A percentile compares a stretch with the other conserved stretches of the same genome.
phyloP scores from a whole-genome alignment of 2,329 filamentous ascomycete species.

The Apiospora koreana region DNA sequence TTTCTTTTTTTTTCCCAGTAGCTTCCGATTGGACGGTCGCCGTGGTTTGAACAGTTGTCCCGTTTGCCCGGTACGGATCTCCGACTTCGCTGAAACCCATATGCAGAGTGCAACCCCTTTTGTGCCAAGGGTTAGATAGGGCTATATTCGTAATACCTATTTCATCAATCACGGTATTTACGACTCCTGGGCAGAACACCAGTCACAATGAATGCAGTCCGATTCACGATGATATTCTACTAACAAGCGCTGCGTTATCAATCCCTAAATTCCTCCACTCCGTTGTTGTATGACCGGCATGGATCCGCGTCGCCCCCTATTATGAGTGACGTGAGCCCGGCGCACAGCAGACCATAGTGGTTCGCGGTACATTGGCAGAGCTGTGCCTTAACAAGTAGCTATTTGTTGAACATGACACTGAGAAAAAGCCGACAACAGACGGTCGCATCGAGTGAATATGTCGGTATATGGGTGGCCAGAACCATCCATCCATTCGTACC shows the following conservation, averaged over 20 bases:
- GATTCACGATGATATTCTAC: neutral
- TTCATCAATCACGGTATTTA: neutral
- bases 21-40: neutral
- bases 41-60: neutral
- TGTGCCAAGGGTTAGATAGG: neutral
- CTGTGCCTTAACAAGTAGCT: too few species aligned
- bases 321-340: neutral
- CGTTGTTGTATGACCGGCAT: neutral
- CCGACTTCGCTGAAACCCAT: neutral
- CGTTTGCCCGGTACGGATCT: neutral
- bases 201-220: neutral
- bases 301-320: neutral
- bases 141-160: neutral
- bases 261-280: neutral
- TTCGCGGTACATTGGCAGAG: too few species aligned
- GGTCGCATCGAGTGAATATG: too few species aligned
- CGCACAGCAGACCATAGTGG: neutral
- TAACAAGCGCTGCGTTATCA: neutral
- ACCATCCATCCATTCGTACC: too few species aligned
- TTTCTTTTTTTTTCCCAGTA: neutral
- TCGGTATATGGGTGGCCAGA: too few species aligned
- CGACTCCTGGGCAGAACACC: too few species aligned
- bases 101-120: neutral
- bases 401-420: too few species aligned
- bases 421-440: neutral